phyloP scores from a whole-genome alignment of 1,139 yeast species.

The Arxiozyma bovina region DNA sequence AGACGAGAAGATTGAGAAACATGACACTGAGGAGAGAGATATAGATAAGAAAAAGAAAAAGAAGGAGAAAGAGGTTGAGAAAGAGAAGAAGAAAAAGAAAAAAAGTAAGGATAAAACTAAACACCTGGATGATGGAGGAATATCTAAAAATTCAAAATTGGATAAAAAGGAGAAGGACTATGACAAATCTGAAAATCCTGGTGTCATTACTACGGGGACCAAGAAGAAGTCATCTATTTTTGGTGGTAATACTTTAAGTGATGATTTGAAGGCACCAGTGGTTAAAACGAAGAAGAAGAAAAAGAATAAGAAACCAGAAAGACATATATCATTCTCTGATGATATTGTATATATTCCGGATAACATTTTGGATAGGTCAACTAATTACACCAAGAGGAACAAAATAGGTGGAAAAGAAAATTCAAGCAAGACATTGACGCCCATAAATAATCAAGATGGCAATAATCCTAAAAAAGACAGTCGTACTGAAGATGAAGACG shows the following conservation, averaged over 20 bases:
- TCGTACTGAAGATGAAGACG: conserved; percentile 11
- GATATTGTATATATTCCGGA: conserved; percentile 12
- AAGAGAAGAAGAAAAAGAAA: conserved; percentile 5
- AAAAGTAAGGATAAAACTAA: conserved; percentile 5
- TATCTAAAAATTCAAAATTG: conserved; percentile 2
- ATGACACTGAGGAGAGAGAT: background rate
- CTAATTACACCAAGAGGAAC: background rate
- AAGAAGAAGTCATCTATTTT: conserved; percentile 30
- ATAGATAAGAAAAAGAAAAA: conserved; percentile 6
- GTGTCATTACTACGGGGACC: conserved; percentile 14
- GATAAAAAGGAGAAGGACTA: conserved; percentile 4
- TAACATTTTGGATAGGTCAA: background rate
- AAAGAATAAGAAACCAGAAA: conserved; percentile 6
- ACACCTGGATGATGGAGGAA: conserved; percentile 1
- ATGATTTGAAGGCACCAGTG: background rate
- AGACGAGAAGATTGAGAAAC: background rate
- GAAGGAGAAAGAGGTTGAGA: conserved; percentile 5
- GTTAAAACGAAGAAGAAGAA: conserved; percentile 5
- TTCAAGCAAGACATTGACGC: background rate
- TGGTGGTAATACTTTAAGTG: conserved; percentile 15
- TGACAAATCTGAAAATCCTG: conserved; percentile 2
- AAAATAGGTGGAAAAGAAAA: background rate
- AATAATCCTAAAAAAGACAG: background rate
- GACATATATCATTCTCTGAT: conserved; percentile 19
- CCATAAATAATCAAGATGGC: background rate